phyloP scores from a whole-genome alignment of 1,139 yeast species.

The Geotrichum australiense region DNA sequence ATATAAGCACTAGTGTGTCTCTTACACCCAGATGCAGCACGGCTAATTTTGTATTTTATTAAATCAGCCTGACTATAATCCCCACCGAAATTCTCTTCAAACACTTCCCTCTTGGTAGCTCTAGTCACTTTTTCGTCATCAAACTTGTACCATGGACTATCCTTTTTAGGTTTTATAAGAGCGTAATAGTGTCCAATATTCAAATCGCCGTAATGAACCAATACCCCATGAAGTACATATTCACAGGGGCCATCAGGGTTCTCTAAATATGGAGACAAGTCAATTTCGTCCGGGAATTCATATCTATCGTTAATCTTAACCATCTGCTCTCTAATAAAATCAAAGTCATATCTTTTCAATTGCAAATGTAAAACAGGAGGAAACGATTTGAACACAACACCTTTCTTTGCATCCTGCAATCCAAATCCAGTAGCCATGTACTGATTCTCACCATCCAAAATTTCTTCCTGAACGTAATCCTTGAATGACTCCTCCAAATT shows the following conservation, averaged over 20 bases:
- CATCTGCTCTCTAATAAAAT: constrained; percentile 81
- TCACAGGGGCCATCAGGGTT: constrained; percentile 62
- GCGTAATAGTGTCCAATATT: constrained; percentile 97
- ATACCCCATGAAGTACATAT: constrained; percentile 83
- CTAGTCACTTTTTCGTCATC: constrained; percentile 93
- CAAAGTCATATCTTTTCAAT: constrained; percentile 89
- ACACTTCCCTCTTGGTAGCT: constrained; percentile 76
- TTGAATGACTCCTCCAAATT: constrained; percentile 69
- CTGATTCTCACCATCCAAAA: constrained; percentile 90
- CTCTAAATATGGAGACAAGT: constrained; percentile 71
- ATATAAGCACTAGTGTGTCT: constrained; percentile 93
- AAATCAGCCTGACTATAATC: constrained; percentile 32
- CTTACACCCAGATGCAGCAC: constrained; percentile 34
- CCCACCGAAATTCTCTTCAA: constrained; percentile 90
- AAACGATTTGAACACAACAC: constrained; percentile 82
- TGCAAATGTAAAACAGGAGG: constrained; percentile 94
- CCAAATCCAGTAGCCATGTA: constrained; percentile 92
- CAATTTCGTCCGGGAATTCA: constrained; percentile 81
- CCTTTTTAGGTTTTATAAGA: constrained; percentile 71
- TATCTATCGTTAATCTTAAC: constrained; percentile 89
- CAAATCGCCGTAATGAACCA: constrained; percentile 93
- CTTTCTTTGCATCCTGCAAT: constrained; percentile 92
- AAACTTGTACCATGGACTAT: constrained; percentile 78
- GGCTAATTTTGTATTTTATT: constrained; percentile 10
- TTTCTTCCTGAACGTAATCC: constrained; percentile 82